Base-by-base conservation (phyloP, 768 basidiomycete species). In the Termitomyces sp. region DNA sequence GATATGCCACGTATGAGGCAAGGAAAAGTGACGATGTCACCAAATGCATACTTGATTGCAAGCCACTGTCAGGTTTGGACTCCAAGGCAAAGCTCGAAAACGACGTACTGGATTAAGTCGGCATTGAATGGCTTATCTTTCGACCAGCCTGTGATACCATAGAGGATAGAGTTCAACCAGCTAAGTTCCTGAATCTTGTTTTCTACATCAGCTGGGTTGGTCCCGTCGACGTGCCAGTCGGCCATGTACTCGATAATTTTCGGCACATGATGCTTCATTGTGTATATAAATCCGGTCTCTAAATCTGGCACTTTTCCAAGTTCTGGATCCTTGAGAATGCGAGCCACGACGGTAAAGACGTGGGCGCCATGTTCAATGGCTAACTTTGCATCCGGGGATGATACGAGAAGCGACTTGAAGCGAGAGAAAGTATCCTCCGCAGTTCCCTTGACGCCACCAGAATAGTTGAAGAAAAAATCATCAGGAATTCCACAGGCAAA, bases 1-100 rank as follows among this genome's bases (percentile, higher is more conserved):
- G 67, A 41, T 63, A 65, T 1, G 74, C 71, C 32, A 78, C 61
- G 50, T 83, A 59, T 1, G 85, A 79, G 0, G 81, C 74, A 18
- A 87, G 65, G 74, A 89, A 87, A 20, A 87, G 64, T 0, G 82
- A 78, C 2, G 86, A 87, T 0, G 87, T 90, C 46, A 88, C 78
- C 2, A 86, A 69, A 62, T 84, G 89, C 74, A 87, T 83, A 9
- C 87, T 89, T 7, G 22, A 49, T 9, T 31, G 4, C 16, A 16
- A 53, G 18, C 6, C 29, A 29, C 6, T 6, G 6, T 52, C 29
- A 48, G 27, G 5, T 32, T 16, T 47, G 43, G 5, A 27, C 32
- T 18, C 42, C n/a, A 18, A 53, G 39, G 9, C 10, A n/a, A 14
- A 41, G 12, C 10, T 12, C 12, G 5, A 6, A 29, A 26, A 34